Base-by-base conservation (phyloP, 148 eudicot species). In the Nepenthes mirabilis region DNA sequence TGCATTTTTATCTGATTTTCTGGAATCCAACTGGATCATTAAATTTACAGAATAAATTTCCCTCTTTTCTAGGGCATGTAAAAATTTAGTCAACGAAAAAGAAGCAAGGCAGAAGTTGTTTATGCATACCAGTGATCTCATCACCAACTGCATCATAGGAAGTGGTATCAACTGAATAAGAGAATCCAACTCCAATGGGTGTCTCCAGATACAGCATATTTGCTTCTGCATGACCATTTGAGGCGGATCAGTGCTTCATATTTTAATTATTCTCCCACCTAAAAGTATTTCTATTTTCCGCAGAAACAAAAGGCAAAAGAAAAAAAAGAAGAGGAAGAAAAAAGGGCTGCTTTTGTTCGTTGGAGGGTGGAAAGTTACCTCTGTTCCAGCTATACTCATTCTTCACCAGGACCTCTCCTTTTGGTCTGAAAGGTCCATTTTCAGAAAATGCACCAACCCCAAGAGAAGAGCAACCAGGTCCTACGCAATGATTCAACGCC, bases 401-500 rank as follows among this genome's bases (percentile, higher is more conserved):
- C 72, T 71, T 80, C 48, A 82, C 74, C 50, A 93, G 69, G 58
- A 69, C 79, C 68, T 79, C 72, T 59, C 91, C 95, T 75, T 74
- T 84, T 33, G 99, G 99, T 50, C 87, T 86, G 72, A 93, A 93
- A 34, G 99, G 99, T 45, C 99, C 99, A 82, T 93, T 88, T 57
- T 93, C 99, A 68, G 99, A 93, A 72, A 93, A 93, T 74, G 99
- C 99, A 63, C 99, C 99, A 66, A 93, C 99, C 37, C 99, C 99
- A 71, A 93, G 68, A 52, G 99, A 93, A 61, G 99, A 93, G 72
- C 99, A 93, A 33, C 99, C 99, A 68, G 99, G 99, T 59, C 99
- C 99, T 93, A 76, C 74, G 59, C 64, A 69, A 57, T 58, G 23
- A 14, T 35, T 32, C 48, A 12, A 47, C 12, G 13, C 32, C 36